Base-by-base conservation (phyloP, 2,329 filamentous ascomycete genomes). In the Raffaelea arxii region DNA sequence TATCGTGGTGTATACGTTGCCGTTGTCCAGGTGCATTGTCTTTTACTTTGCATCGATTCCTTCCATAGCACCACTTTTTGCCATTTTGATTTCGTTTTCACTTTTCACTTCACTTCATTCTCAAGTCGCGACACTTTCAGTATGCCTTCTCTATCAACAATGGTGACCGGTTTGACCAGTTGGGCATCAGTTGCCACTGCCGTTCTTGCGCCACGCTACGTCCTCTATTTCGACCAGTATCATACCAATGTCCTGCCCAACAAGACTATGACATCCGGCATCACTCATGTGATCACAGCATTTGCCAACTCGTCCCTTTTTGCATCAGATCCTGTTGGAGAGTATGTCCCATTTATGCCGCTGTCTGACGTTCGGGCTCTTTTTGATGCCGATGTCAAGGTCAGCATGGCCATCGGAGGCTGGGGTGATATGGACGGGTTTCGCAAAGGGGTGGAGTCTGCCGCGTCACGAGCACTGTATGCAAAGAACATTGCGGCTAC, bases 331-430 rank as follows among this genome's bases (percentile, higher is more conserved):
- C 65, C 62, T 0, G 52, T 65, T 1, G 64, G 63, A 19, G 54
- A 61, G 0, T 78, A 71, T 53, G 65, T 65, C 44, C 77, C 78
- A 0, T 81, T 79, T 53, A 69, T 74, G 59, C 58, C 70, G 1
- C 60, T 81, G 2, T 56, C 62, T 1, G 66, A 70, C 4, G 65
- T 79, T 39, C 72, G 77, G 18, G 62, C 63, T 23, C 65, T 76
- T 19, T 82, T 79, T 46, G 58, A 67, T 12, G 58, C 70, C 0
- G 69, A 66, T 5, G 71, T 73, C 43, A 78, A 82, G 58, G 61
- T 83, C 16, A 75, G 80, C 68, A 70, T 84, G 49, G 74, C 80
- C 18, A 72, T 84, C 38, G 81, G 80, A 14, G 80, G 80, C 24
- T 84, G 80, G 79, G 80, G 74, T 2, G 78, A 83, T 48, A 75